phyloP scores from a whole-genome alignment of 2,329 filamentous ascomycete genomes.

The Diplocarpon mali region DNA sequence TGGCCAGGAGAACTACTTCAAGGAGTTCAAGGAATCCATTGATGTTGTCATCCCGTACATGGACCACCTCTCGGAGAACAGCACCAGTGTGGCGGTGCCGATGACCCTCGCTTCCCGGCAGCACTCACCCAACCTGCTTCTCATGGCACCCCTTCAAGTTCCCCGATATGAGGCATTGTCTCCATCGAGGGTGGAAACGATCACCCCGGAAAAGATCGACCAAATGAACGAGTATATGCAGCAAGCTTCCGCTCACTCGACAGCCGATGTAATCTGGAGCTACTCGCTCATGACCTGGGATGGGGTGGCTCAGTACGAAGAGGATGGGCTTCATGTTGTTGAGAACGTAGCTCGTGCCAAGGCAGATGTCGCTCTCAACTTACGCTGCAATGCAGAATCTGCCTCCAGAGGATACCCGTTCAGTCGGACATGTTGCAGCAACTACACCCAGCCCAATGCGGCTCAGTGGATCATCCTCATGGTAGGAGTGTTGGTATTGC shows the following conservation, averaged over 20 bases:
- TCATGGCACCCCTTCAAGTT: slow-evolving; percentile 28
- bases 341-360: slow-evolving; percentile 35
- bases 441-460: slow-evolving; percentile 30
- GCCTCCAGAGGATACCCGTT: slow-evolving; percentile 32
- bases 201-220: slow-evolving; percentile 37
- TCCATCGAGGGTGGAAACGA: slow-evolving; percentile 29
- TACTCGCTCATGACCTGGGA: slow-evolving; percentile 37
- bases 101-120: slow-evolving; percentile 13
- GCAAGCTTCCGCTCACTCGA: slow-evolving; percentile 31
- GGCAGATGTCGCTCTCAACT: slow-evolving; percentile 39
- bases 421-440: slow-evolving; percentile 41
- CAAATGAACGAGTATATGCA: slow-evolving; percentile 42
- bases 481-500: slow-evolving; percentile 25
- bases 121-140: slow-evolving; percentile 20
- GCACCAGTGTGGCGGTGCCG: slow-evolving; percentile 1
- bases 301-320: slow-evolving; percentile 30
- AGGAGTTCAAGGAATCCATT: slow-evolving; percentile 36
- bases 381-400: slow-evolving; percentile 40
- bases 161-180: slow-evolving; percentile 23
- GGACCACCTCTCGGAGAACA: slow-evolving; percentile 24
- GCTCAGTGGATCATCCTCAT: slow-evolving; percentile 29
- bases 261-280: slow-evolving; percentile 37
- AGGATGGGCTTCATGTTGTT: slow-evolving; percentile 38
- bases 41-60: slow-evolving; percentile 33
- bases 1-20: slow-evolving; percentile 34